Percentiles rank a stretch among this genome's conserved stretches.
Evolutionary conservation across 1,284 basidiomycete species (phyloP).

Genomic region (Ganoderma lucidum): DNA sequence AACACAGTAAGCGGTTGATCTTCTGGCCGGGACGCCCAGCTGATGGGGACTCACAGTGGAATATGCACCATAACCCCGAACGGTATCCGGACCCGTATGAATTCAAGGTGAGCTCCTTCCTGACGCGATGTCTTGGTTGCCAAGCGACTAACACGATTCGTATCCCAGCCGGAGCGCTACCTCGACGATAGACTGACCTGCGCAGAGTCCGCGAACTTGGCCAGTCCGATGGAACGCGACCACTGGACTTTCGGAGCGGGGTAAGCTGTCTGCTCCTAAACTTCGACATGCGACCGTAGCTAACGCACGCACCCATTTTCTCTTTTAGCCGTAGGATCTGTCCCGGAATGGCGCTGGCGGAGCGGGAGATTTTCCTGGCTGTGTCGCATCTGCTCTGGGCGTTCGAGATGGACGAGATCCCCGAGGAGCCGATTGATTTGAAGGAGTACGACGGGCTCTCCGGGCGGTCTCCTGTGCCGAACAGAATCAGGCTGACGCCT

Average conservation of each 20-base stretch:
- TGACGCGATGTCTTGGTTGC: too few relatives aligned
- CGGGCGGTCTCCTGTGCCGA: slow-evolving; percentile 25
- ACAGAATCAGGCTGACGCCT: slow-evolving; percentile 19
- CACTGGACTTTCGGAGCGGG: slow-evolving; percentile 33
- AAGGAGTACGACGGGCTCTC: slow-evolving; percentile 26
- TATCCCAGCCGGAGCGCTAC: neutral
- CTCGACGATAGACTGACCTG: slow-evolving; percentile 25
- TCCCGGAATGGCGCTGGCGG: slow-evolving; percentile 42
- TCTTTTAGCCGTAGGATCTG: slow-evolving; percentile 35
- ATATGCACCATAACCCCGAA: neutral
- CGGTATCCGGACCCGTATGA: neutral
- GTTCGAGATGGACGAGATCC: slow-evolving; percentile 19
- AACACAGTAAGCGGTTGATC: slow-evolving; percentile 20
- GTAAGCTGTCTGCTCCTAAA: slow-evolving; percentile 33
- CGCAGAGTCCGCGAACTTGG: slow-evolving; percentile 32
- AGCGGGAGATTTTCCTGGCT: slow-evolving; percentile 49
- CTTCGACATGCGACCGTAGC: neutral
- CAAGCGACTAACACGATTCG: neutral
- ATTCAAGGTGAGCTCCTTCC: neutral
- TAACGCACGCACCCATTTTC: neutral
- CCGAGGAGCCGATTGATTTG: slow-evolving; percentile 24
- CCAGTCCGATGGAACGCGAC: slow-evolving; percentile 34
- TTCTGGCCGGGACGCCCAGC: neutral
- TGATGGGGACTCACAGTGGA: neutral
- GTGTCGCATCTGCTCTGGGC: slow-evolving; percentile 38